phyloP scores from a whole-genome alignment of 495 filamentous ascomycete genomes.

The Neurospora sp. region DNA sequence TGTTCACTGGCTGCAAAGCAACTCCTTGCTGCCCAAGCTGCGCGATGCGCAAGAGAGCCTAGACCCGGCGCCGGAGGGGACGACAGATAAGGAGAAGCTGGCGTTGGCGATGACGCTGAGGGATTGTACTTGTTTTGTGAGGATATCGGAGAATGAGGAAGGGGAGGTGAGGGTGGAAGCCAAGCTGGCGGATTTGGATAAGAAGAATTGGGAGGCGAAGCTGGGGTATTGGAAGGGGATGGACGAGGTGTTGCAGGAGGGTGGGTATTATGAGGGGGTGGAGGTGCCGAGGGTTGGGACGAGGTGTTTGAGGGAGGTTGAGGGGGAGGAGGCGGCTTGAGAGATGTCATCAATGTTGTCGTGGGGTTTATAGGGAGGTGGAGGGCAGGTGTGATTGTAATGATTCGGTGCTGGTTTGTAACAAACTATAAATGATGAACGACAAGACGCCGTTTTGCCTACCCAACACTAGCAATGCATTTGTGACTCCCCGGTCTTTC shows the following conservation, averaged over 20 bases:
- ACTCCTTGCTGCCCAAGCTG: conserved; percentile 34
- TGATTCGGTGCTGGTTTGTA: not conserved
- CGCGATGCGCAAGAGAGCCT: conserved; percentile 32
- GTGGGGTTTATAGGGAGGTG: not conserved
- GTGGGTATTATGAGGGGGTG: conserved; percentile 62
- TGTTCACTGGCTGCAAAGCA: conserved; percentile 17
- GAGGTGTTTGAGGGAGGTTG: conserved; percentile 14
- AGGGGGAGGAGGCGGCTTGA: not conserved
- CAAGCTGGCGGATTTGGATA: conserved; percentile 76
- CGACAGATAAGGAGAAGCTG: conserved; percentile 29
- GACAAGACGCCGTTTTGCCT: not conserved
- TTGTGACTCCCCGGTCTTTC: not conserved
- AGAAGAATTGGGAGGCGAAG: conserved; percentile 68
- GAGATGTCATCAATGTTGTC: not conserved
- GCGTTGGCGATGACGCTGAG: conserved; percentile 71
- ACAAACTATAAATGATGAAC: not conserved
- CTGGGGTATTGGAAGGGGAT: conserved; percentile 58
- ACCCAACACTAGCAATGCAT: not conserved
- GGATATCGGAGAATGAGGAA: conserved; percentile 45
- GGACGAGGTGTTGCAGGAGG: conserved; percentile 53
- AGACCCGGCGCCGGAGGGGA: conserved; percentile 30
- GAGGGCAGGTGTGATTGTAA: not conserved
- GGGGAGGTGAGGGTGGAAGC: conserved; percentile 44
- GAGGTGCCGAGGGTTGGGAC: conserved; percentile 26
- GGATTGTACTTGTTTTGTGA: conserved; percentile 78